A percentile compares a stretch with the other conserved stretches of the same genome.
Conservation (phyloP, 2,329 filamentous ascomycete species). For the Colletotrichum filicis region DNA sequence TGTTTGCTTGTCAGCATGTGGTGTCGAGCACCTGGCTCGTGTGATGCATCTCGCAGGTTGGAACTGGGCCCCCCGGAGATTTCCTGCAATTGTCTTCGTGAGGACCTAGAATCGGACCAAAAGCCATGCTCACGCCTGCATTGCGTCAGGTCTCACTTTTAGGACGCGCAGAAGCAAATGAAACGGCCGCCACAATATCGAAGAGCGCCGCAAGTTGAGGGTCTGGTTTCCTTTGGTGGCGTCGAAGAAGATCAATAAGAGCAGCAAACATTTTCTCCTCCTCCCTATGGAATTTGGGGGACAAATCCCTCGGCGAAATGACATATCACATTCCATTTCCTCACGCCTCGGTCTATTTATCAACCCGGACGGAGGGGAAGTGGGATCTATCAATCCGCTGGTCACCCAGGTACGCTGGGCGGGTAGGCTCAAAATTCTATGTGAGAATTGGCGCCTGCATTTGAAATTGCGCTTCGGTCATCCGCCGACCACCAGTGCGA, state of each 20-base stretch:
- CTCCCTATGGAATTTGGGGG: background rate
- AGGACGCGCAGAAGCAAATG: background rate
- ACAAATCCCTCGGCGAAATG: conserved; percentile 3
- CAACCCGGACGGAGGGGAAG: background rate
- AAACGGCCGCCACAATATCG: conserved; percentile 6
- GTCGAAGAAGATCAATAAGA: background rate
- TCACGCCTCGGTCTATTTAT: background rate
- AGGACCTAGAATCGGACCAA: background rate
- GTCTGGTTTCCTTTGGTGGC: background rate
- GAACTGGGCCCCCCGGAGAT: background rate
- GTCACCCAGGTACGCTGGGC: background rate
- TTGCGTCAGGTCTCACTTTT: conserved; percentile 15
- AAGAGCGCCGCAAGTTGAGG: conserved; percentile 1
- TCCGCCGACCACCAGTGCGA: conserved; percentile 11
- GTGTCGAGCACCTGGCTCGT: background rate
- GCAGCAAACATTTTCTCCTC: background rate
- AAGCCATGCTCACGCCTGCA: background rate
- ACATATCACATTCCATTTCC: conserved; percentile 8
- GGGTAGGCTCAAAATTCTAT: background rate
- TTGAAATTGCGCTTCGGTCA: background rate
- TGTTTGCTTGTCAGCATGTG: background rate
- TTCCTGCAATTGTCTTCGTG: background rate
- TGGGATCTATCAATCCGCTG: background rate
- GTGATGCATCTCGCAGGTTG: conserved; percentile 6
- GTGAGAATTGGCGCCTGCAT: conserved; percentile 1